Evolutionary conservation across 257 asterid species (phyloP).

Genomic region (Solanum infundibuliforme): DNA sequence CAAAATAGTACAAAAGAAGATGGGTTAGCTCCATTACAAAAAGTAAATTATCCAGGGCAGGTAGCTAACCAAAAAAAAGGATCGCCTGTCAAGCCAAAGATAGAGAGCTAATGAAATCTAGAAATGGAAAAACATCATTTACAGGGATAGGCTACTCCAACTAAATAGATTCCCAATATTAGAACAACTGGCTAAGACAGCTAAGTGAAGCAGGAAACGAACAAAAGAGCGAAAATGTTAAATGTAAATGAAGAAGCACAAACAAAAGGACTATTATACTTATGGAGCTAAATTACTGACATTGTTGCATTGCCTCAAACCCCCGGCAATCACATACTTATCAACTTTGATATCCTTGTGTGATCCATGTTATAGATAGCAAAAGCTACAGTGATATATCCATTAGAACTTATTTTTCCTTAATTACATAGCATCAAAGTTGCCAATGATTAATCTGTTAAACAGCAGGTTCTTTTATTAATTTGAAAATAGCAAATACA

Average conservation of each 20-base stretch:
- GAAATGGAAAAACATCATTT: neutral
- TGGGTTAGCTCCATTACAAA: neutral
- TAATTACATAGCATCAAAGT: neutral
- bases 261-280: neutral
- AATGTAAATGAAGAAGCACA: neutral
- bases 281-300: neutral
- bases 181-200: neutral
- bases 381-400: neutral
- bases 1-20: neutral
- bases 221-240: neutral
- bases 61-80: neutral
- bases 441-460: neutral
- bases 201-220: neutral
- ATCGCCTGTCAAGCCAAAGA: no score
- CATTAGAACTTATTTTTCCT: neutral
- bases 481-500: neutral
- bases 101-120: no score
- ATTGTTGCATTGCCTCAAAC: neutral
- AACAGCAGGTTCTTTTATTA: neutral
- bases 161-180: neutral
- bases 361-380: neutral
- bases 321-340: neutral
- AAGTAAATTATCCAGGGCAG: neutral
- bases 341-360: neutral
- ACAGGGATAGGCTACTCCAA: neutral